Base-by-base conservation (phyloP, 192 early-diverging fungal species). In the Jimgerdemannia flammicorona region DNA sequence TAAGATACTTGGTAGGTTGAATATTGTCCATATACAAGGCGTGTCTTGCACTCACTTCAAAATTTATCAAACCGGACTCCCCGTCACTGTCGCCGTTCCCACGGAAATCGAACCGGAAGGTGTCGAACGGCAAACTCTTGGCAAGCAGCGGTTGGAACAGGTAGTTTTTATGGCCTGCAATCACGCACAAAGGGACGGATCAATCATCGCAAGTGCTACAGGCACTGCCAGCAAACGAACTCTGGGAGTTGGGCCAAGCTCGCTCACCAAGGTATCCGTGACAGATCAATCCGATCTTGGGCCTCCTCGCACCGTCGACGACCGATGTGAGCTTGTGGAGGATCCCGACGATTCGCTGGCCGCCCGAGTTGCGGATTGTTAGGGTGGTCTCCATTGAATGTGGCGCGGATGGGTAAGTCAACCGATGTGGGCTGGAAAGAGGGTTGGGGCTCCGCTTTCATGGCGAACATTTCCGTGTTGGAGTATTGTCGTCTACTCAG, bases 71-170 rank as follows among this genome's bases (percentile, higher is more conserved):
- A 17, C 67, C 40, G 3, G 75, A 20, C 44, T 73, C 40, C 20
- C 81, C 79, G 64, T 75, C 72, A 49, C 79, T 80, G 14, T 83
- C 79, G 9, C 79, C 81, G 71, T 78, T 72, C 14, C 81, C 81
- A n/a, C 80, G 29, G 43, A 84, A 78, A 74, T 81, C 80, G 41
- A 84, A 79, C 43, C 83, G 77, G 74, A 76, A 81, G 49, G 41
- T 79, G 41, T 78, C 68, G 64, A 74, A 81, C 17, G 80, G 77
- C 9, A 84, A 64, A 41, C 71, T n/a, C 42, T 79, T 42, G 9
- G 83, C 83, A 67, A 84, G 72, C 9, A 67, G 3, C 42, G 44
- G 72, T 75, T 81, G 83, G 43, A 73, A 84, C 4, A 81, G 59
- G 59, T 74, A 77, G 19, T 84, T 81, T 72, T 79, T 84, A 71